Conservation (phyloP, 768 basidiomycete species). For the Mycena haematopus region DNA sequence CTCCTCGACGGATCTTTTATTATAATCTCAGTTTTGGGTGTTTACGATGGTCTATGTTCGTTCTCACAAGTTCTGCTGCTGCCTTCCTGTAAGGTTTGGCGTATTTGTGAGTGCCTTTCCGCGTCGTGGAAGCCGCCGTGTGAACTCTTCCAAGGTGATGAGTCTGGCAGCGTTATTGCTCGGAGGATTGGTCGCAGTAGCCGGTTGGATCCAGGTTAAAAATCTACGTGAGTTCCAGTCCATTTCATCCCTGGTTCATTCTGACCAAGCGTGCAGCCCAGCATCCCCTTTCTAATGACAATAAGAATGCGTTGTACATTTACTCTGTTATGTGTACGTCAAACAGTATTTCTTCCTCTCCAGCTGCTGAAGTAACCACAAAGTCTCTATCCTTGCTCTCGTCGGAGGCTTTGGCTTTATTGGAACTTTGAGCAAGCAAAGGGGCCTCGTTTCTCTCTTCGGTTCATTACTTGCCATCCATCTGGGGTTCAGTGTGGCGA, state of each 20-base stretch:
- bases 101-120: slow-evolving; percentile 53
- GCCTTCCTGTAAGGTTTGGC: slow-evolving; percentile 68
- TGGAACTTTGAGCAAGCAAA: slow-evolving; percentile 49
- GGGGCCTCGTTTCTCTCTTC: slow-evolving; percentile 51
- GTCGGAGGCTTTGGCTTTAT: slow-evolving; percentile 58
- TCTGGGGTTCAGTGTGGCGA: slow-evolving; percentile 52
- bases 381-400: slow-evolving; percentile 46
- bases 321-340: slow-evolving; percentile 50
- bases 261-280: slow-evolving; percentile 33
- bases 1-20: slow-evolving; percentile 27
- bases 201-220: slow-evolving; percentile 54
- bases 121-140: slow-evolving; percentile 4
- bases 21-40: slow-evolving; percentile 29
- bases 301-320: slow-evolving; percentile 53
- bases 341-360: background rate
- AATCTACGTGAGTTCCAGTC: slow-evolving; percentile 46
- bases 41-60: slow-evolving; percentile 56
- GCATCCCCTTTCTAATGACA: slow-evolving; percentile 42
- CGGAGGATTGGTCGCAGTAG: slow-evolving; percentile 51
- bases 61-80: slow-evolving; percentile 67
- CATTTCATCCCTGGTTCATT: background rate
- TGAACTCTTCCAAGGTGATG: slow-evolving; percentile 42
- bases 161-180: slow-evolving; percentile 48
- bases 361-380: background rate
- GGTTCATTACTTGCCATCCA: slow-evolving; percentile 50